phyloP scores from a whole-genome alignment of 148 eudicot species.

The Oxyria digyna region DNA sequence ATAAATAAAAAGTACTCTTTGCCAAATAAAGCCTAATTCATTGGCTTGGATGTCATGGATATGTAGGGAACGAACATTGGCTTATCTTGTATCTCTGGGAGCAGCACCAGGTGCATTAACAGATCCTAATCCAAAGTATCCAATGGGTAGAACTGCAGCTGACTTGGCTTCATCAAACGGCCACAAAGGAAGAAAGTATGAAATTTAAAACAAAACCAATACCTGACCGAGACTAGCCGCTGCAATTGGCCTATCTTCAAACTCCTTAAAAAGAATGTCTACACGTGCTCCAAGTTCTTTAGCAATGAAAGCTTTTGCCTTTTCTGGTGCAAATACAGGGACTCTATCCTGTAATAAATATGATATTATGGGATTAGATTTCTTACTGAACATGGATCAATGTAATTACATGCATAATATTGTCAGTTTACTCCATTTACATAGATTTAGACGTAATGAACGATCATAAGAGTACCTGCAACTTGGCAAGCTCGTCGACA shows the following conservation, averaged over 20 bases:
- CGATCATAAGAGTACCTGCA: constrained; percentile 49
- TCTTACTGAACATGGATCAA: neutral
- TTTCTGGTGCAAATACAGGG: constrained; percentile 83
- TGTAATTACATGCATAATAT: neutral
- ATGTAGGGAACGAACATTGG: constrained; percentile 60
- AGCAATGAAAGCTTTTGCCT: constrained; percentile 62
- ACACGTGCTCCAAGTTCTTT: constrained; percentile 83
- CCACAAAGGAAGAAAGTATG: constrained; percentile 83
- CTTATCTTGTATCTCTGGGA: constrained; percentile 45
- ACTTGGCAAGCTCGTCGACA: constrained; percentile 91
- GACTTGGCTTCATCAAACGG: constrained; percentile 65
- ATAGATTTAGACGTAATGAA: neutral
- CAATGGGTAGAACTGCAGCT: constrained; percentile 62
- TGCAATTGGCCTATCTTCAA: constrained; percentile 91
- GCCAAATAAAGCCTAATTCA: too few species aligned
- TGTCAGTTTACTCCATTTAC: constrained; percentile 6
- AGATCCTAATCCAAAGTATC: constrained; percentile 59
- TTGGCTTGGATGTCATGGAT: constrained; percentile 9
- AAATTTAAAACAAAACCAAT: constrained; percentile 16
- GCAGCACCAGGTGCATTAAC: constrained; percentile 62
- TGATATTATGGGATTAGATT: neutral
- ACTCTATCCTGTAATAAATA: constrained; percentile 72
- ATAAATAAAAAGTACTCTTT: too few species aligned
- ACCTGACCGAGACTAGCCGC: constrained; percentile 99
- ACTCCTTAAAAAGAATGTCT: constrained; percentile 56